phyloP scores from a whole-genome alignment of 75 land plant species.

The Sequoia sempervirens region DNA sequence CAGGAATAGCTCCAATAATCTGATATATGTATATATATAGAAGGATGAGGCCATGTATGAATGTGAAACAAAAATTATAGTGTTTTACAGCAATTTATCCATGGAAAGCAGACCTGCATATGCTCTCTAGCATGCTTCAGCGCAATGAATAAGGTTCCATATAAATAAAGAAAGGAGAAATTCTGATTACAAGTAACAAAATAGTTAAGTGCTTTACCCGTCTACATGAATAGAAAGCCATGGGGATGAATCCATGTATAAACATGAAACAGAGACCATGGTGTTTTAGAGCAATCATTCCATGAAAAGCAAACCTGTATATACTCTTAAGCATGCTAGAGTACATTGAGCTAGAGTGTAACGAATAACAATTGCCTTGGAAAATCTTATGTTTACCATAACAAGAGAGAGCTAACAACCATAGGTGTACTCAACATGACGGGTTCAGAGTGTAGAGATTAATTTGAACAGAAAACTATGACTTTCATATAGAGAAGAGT shows the following conservation, averaged over 20 bases:
- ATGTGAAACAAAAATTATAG: not conserved
- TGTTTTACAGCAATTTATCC: not conserved
- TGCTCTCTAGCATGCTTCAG: not conserved
- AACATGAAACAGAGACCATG: not conserved
- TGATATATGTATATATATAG: not conserved
- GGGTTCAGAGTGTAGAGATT: not conserved
- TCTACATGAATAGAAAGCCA: not conserved
- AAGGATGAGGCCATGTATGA: not conserved
- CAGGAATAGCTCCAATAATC: not conserved
- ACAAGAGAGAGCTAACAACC: not conserved
- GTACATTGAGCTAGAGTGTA: not conserved
- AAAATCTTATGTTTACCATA: not conserved
- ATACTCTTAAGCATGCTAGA: constrained; percentile 2
- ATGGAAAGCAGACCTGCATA: not conserved
- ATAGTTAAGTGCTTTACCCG: not conserved
- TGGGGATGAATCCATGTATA: not conserved
- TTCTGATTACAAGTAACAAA: not conserved
- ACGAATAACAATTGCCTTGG: not conserved
- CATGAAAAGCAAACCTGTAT: not conserved
- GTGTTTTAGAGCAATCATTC: not conserved
- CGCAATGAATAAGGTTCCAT: not conserved
- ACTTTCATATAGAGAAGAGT: not conserved
- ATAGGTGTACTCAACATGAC: not conserved
- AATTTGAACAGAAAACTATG: not conserved
- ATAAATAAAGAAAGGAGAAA: not conserved